phyloP scores from a whole-genome alignment of 495 filamentous ascomycete species.

The Saxophila tyrrhenica region DNA sequence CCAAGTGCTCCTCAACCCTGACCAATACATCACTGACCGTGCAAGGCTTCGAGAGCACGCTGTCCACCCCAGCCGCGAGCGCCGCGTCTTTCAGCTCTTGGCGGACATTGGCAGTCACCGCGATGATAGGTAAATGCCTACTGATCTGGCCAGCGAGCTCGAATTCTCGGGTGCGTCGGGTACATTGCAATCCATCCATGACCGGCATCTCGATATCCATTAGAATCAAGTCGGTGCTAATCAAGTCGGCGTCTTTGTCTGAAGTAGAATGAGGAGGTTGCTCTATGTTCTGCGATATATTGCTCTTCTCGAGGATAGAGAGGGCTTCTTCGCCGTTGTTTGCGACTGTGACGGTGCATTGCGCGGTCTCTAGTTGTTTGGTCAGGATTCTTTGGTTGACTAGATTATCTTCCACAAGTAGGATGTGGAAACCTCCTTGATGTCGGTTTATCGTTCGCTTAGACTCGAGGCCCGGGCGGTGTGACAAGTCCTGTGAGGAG shows the following conservation, averaged over 20 bases:
- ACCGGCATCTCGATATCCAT: constrained; percentile 27
- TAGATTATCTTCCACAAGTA: constrained; percentile 21
- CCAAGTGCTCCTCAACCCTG: constrained; percentile 2
- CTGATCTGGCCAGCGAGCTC: constrained; percentile 4
- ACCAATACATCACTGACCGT: constrained; percentile 6
- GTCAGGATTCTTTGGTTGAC: constrained; percentile 19
- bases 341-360: constrained; percentile 12
- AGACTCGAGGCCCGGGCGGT: too few species aligned
- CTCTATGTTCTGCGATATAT: neutral
- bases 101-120: constrained; percentile 18
- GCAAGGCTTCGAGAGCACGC: constrained; percentile 17
- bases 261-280: neutral
- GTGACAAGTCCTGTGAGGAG: too few species aligned
- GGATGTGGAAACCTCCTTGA: constrained; percentile 1
- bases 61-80: constrained; percentile 16
- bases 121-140: constrained; percentile 16
- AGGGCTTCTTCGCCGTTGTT: constrained; percentile 19
- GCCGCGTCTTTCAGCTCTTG: constrained; percentile 13
- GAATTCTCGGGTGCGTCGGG: constrained; percentile 8
- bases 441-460: too few species aligned
- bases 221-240: constrained; percentile 8
- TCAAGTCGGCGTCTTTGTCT: neutral
- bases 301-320: constrained; percentile 1
- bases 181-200: constrained; percentile 21
- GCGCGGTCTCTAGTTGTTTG: constrained; percentile 9